Evolutionary conservation across 2,329 filamentous ascomycete genomes (phyloP), one percentile per base, ranked within the genome.

Genomic region (Apiospora marii): DNA sequence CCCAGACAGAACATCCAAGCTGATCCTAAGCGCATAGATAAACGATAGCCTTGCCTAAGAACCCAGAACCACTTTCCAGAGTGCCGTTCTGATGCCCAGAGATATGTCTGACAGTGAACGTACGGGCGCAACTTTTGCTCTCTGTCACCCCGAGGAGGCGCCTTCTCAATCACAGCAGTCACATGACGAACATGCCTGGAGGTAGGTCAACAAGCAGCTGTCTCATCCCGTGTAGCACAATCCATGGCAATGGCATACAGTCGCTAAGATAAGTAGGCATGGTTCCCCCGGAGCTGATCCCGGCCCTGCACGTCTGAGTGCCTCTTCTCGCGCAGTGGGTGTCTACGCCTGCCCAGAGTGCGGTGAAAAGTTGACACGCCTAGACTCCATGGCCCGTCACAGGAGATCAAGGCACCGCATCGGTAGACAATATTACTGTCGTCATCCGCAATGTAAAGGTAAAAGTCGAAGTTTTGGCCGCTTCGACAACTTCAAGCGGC

Each of bases 401-500:
- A 43, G 67, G 41, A 46, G 67, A 19, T 68, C 67, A 44, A 44
- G 67, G n/a, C 67, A 68, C n/a, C 41, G 41, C 10, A 48, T 68
- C 14, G 67, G 67, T 13, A 68, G 44, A 22, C 67, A 68, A 34
- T 68, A 68, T 12, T 48, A 48, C 10, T 68, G 67, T n/a, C 41
- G 44, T 12, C 41, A 68, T 14, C 44, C 41, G 14, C 67, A 44
- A 68, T 68, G 67, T n/a, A 68, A 68, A 44, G 67, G 41, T 16
- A 68, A 44, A 14, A 48, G 67, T 27, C 67, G 67, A 48, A 46
- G 41, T 46, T 68, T 68, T 27, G 67, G 67, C 12, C 41, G 67
- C n/a, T 68, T 68, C 10, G 67, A 68, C 67, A 68, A 68, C 41
- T 68, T 68, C 67, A 68, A 68, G 41, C 41, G 44, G 27, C 67